phyloP scores from a whole-genome alignment of 164 flowering plant genomes.

The Magnolia kwangsiensis region DNA sequence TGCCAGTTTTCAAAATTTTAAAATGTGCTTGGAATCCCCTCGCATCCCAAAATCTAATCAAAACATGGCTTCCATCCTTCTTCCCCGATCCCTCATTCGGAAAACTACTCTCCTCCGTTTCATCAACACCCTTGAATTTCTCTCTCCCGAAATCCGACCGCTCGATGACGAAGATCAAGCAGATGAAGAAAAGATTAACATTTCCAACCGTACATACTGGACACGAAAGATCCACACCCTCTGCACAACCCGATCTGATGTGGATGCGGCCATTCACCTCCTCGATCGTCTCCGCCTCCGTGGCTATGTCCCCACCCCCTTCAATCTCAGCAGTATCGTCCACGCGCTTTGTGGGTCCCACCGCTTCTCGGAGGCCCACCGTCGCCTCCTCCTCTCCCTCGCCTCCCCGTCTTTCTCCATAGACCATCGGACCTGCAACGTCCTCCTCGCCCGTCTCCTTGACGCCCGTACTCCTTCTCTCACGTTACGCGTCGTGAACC shows the following conservation, averaged over 20 bases:
- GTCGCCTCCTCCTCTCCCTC: constrained; percentile 40
- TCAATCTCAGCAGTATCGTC: constrained; percentile 62
- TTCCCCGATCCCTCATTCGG: too few relatives aligned
- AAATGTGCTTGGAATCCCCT: too few relatives aligned
- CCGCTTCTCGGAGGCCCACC: constrained; percentile 79
- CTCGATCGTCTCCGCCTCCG: constrained; percentile 55
- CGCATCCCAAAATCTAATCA: too few relatives aligned
- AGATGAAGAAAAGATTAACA: constrained; percentile 20
- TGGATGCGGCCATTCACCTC: constrained; percentile 62
- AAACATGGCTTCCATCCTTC: too few relatives aligned
- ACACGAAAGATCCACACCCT: constrained; percentile 56
- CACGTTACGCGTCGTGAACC: constrained; percentile 35
- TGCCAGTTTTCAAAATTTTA: too few relatives aligned
- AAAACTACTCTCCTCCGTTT: constrained; percentile 1
- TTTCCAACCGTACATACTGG: constrained; percentile 49
- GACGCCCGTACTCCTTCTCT: constrained; percentile 36
- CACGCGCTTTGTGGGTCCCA: constrained; percentile 66
- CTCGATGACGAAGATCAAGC: neutral
- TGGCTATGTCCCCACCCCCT: constrained; percentile 57
- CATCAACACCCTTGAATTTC: constrained; percentile 13
- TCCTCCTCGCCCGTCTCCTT: constrained; percentile 73
- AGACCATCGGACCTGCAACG: constrained; percentile 79
- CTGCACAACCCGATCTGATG: constrained; percentile 40
- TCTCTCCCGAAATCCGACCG: neutral
- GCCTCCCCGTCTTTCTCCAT: constrained; percentile 39